Percentiles rank a stretch among this genome's conserved stretches.
These are phyloP conservation scores for Apiospora arundinis DNA, from an alignment of 2,329 filamentous ascomycete species.

Conservation along the genomic window DNA sequence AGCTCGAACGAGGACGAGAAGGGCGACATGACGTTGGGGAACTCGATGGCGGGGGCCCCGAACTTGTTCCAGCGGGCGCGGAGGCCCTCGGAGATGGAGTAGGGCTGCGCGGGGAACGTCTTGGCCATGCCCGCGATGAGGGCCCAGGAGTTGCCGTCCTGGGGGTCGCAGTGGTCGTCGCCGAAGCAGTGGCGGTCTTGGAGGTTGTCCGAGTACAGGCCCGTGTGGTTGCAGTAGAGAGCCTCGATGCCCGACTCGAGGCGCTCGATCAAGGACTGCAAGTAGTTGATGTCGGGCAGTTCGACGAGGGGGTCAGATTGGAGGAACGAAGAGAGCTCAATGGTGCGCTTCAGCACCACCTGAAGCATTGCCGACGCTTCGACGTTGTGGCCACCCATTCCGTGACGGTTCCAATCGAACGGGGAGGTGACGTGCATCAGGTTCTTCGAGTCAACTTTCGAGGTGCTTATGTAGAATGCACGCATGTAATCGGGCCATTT, in stretches of 20 bases:
- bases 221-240: slow-evolving; percentile 32
- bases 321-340: slow-evolving; percentile 52
- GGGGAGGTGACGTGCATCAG: slow-evolving; percentile 55
- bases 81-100: slow-evolving; percentile 44
- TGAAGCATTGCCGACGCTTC: slow-evolving; percentile 61
- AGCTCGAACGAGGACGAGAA: slow-evolving; percentile 30
- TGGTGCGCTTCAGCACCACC: slow-evolving; percentile 55
- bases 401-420: slow-evolving; percentile 58
- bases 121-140: slow-evolving; percentile 26
- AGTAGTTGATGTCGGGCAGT: not conserved
- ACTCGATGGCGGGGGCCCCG: slow-evolving; percentile 47
- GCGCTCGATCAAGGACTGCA: slow-evolving; percentile 20
- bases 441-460: slow-evolving; percentile 44
- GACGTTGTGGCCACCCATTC: slow-evolving; percentile 56
- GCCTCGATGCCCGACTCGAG: slow-evolving; percentile 32
- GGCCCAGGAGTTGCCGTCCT: slow-evolving; percentile 31
- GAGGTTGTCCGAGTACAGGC: slow-evolving; percentile 28
- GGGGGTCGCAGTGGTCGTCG: slow-evolving; percentile 30
- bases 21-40: slow-evolving; percentile 31
- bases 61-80: slow-evolving; percentile 49
- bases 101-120: slow-evolving; percentile 27
- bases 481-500: slow-evolving; percentile 42
- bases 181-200: slow-evolving; percentile 36
- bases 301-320: slow-evolving; percentile 37
- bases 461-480: slow-evolving; percentile 42